These are phyloP conservation scores for Phytophthora tentaculata DNA, from an alignment of 352 stramenopile genomes.

Conservation along the genomic window DNA sequence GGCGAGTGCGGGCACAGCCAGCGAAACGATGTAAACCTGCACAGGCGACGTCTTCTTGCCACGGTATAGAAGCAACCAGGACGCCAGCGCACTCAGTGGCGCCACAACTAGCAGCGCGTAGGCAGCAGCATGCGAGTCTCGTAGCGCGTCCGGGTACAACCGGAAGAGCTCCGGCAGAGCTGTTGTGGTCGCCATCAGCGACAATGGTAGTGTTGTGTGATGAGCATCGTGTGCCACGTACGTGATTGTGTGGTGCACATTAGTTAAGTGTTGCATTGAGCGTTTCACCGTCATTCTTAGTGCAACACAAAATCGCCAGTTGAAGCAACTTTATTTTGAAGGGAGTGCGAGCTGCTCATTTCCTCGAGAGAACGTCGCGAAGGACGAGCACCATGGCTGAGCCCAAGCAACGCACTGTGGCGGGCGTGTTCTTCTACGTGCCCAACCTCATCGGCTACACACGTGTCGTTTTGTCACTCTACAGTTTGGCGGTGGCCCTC, in stretches of 20 bases:
- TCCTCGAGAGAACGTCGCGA: neutral
- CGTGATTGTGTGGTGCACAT: constrained; percentile 9
- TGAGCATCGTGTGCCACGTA: constrained; percentile 12
- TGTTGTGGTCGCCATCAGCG: constrained; percentile 12
- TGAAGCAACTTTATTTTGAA: neutral
- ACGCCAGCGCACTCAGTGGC: constrained; percentile 43
- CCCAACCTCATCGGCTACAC: constrained; percentile 97
- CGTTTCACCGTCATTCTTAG: neutral
- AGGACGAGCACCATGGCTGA: constrained; percentile 21
- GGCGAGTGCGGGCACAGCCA: constrained; percentile 48
- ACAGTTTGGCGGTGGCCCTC: constrained; percentile 86
- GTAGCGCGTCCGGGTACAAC: constrained; percentile 53
- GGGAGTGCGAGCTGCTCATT: constrained; percentile 2
- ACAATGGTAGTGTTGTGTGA: constrained; percentile 5
- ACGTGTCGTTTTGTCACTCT: constrained; percentile 89
- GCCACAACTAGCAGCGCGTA: constrained; percentile 59
- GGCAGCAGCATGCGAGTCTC: constrained; percentile 47
- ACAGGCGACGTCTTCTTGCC: constrained; percentile 51
- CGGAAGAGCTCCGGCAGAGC: constrained; percentile 42
- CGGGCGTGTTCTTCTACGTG: constrained; percentile 95
- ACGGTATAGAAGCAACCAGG: constrained; percentile 38
- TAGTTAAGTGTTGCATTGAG: neutral
- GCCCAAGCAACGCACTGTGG: constrained; percentile 47
- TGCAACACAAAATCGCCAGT: neutral
- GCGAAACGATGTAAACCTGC: constrained; percentile 51